phyloP scores from a whole-genome alignment of 768 basidiomycete species.

The Floccularia luteovirens region DNA sequence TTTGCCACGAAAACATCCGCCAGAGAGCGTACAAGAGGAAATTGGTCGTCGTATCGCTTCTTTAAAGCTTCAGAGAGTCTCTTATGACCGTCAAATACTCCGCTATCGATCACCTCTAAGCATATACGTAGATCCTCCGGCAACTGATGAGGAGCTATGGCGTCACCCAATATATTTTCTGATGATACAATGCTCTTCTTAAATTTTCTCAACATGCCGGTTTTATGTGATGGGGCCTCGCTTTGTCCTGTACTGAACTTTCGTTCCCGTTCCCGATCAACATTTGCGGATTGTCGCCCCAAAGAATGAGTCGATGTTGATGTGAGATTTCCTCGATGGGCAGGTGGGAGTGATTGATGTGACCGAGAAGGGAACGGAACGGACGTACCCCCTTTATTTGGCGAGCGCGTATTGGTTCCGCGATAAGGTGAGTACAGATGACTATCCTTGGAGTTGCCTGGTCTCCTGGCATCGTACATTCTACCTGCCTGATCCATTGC shows the following conservation, averaged over 20 bases:
- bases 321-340: conserved; percentile 44
- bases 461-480: conserved; percentile 25
- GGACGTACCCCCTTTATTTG: conserved; percentile 30
- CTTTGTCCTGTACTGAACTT: conserved; percentile 42
- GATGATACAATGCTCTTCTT: conserved; percentile 55
- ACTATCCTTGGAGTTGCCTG: conserved; percentile 41
- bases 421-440: conserved; percentile 80
- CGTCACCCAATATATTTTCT: conserved; percentile 38
- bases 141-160: conserved; percentile 68
- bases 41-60: conserved; percentile 93
- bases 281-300: conserved; percentile 56
- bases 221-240: conserved; percentile 18
- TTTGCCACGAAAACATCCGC: conserved; percentile 96
- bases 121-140: conserved; percentile 86
- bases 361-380: conserved; percentile 78
- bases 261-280: conserved; percentile 37
- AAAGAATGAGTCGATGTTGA: conserved; percentile 68
- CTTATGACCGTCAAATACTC: conserved; percentile 86
- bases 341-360: conserved; percentile 69
- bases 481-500: conserved; percentile 47
- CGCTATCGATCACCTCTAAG: conserved; percentile 78
- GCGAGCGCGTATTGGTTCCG: conserved; percentile 30
- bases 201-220: conserved; percentile 60
- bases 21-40: conserved; percentile 84
- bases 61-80: conserved; percentile 77